Evolutionary conservation across 2,329 filamentous ascomycete species (phyloP), one percentile per base, ranked within the genome.

Genomic region (Aspergillus proliferans): DNA sequence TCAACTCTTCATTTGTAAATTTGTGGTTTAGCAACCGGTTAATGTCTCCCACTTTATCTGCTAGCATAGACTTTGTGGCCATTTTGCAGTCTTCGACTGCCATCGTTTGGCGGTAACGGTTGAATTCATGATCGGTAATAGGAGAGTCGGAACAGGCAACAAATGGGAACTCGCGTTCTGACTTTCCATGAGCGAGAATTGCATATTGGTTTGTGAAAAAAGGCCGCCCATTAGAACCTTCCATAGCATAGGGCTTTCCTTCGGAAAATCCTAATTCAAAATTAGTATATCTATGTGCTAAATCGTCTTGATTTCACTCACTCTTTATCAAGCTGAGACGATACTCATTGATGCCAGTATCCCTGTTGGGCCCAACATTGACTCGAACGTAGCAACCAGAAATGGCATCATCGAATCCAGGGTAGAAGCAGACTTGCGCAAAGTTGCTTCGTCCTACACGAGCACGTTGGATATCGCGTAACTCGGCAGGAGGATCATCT

Each of bases 391-490:
- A 98, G 68, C 90, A 94, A 46, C 89, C 89, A 14, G 77, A 82
- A 60, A 96, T 87, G 26, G 86, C 80, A 7, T 86, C 75, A 48
- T 95, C 87, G 58, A 98, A 96, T 3, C 85, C 85, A 9, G 93
- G 93, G 58, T 91, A 92, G 73, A 95, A 95, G 76, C 90, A 96
- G 48, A 95, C 86, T 62, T 92, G 84, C 6, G 87, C 86, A 67
- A 98, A 95, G 62, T 90, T 87, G 57, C 82, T 86, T 53, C 93
- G 83, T 45, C 91, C 88, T 50, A 98, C 81, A 49, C 89, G 83
- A 47, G 92, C 82, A 45, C 88, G 83, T 64, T 97, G 87, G 56
- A 92, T 83, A 66, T 97, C 89, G n/a, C 79, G 79, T 18, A 95
- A 75, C 33, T 86, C 83, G 2, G 87, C 83, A 22, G 84, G 85